phyloP scores from a whole-genome alignment of 331 rosid species.

The Malus hybrid region DNA sequence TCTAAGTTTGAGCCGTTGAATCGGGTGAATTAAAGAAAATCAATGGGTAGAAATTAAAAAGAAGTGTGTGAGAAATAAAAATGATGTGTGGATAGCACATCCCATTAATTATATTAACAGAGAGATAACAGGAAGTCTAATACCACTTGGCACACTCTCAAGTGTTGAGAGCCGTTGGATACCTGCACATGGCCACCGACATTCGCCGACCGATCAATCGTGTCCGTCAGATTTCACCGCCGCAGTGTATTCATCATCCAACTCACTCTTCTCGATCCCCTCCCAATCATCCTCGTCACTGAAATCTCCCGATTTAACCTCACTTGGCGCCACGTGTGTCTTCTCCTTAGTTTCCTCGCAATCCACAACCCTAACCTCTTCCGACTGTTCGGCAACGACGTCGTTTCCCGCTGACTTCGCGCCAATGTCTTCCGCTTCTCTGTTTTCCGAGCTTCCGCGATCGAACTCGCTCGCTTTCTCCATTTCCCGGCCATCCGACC shows the following conservation, averaged over 20 bases:
- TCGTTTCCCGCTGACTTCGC: constrained; percentile 9
- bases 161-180: constrained; percentile 42
- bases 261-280: constrained; percentile 66
- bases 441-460: background rate
- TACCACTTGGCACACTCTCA: constrained; percentile 62
- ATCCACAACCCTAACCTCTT: constrained; percentile 2
- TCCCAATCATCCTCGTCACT: constrained; percentile 76
- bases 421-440: background rate
- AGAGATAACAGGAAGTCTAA: constrained; percentile 8
- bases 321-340: background rate
- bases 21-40: too few relatives aligned
- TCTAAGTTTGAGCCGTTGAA: too few relatives aligned
- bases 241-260: constrained; percentile 42
- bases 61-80: too few relatives aligned
- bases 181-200: constrained; percentile 30
- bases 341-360: constrained; percentile 1
- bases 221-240: constrained; percentile 42
- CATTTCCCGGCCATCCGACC: constrained; percentile 6
- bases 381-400: constrained; percentile 9
- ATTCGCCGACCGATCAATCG: constrained; percentile 2
- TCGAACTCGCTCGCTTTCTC: constrained; percentile 3
- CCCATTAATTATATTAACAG: background rate
- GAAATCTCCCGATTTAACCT: constrained; percentile 1
- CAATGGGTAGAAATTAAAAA: too few relatives aligned
- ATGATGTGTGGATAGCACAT: too few relatives aligned